A percentile compares a stretch with the other conserved stretches of the same genome.
phyloP scores from a whole-genome alignment of 768 basidiomycete species.

The Suillus subluteus region DNA sequence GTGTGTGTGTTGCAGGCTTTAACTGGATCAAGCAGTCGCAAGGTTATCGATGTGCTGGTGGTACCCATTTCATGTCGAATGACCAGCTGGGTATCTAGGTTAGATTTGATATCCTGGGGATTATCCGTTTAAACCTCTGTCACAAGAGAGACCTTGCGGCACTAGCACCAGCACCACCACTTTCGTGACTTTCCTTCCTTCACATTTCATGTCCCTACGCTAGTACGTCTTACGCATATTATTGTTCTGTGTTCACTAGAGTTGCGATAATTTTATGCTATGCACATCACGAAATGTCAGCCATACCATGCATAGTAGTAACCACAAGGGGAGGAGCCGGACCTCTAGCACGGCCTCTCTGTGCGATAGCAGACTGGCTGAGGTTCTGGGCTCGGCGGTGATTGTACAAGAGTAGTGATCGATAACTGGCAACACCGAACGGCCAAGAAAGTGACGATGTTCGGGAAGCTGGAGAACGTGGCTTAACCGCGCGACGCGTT shows the following conservation, averaged over 20 bases:
- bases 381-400: too few relatives aligned
- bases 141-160: constrained; percentile 18
- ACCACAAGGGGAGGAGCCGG: too few relatives aligned
- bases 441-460: background rate
- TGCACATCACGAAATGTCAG: background rate
- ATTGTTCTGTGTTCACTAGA: constrained; percentile 17
- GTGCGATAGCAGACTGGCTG: too few relatives aligned
- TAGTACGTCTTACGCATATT: constrained; percentile 16
- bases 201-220: background rate
- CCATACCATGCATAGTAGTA: background rate
- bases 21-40: constrained; percentile 41
- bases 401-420: background rate
- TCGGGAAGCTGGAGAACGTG: background rate
- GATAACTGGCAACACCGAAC: background rate
- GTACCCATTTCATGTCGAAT: constrained; percentile 40
- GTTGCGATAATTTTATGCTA: constrained; percentile 19
- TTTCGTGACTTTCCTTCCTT: background rate
- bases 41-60: constrained; percentile 48
- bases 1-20: constrained; percentile 48
- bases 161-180: too few relatives aligned
- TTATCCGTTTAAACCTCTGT: constrained; percentile 35
- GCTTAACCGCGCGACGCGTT: too few relatives aligned
- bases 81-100: constrained; percentile 26
- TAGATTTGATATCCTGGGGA: background rate
- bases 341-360: too few relatives aligned